Evolutionary conservation across 257 asterid species (phyloP).

Genomic region (Rubia yunnanensis): DNA sequence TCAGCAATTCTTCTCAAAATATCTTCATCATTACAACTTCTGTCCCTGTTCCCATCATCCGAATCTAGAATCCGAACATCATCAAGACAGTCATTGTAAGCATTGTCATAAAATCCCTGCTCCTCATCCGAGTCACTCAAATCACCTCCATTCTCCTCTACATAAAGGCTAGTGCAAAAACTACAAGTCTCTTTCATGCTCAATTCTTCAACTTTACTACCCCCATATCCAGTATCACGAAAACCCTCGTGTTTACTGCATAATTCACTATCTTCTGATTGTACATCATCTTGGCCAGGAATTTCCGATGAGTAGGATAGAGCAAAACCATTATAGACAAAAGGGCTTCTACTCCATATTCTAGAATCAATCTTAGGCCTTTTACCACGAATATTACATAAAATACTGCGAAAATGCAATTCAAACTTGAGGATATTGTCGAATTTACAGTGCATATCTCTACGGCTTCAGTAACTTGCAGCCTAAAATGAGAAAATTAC

Average conservation of each 20-base stretch:
- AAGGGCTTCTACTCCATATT: neutral
- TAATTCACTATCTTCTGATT: slow-evolving; percentile 6
- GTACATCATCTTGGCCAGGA: slow-evolving; percentile 8
- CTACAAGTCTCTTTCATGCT: slow-evolving; percentile 26
- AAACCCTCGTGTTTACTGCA: slow-evolving; percentile 16
- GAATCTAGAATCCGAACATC: slow-evolving; percentile 55
- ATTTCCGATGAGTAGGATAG: slow-evolving; percentile 16
- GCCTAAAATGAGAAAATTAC: neutral
- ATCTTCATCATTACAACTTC: slow-evolving; percentile 10
- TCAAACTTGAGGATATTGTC: neutral
- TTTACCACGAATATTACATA: neutral
- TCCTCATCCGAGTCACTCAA: slow-evolving; percentile 30
- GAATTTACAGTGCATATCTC: slow-evolving; percentile 3
- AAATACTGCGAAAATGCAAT: neutral
- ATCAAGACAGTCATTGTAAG: slow-evolving; percentile 17
- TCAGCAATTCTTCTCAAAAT: slow-evolving; percentile 28
- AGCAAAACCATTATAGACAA: slow-evolving; percentile 5
- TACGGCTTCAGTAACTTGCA: neutral
- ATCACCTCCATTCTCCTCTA: slow-evolving; percentile 12
- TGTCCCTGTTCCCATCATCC: slow-evolving; percentile 21
- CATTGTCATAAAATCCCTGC: slow-evolving; percentile 20
- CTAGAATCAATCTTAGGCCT: neutral
- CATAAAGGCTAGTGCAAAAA: slow-evolving; percentile 8
- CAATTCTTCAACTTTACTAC: slow-evolving; percentile 19
- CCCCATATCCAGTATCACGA: slow-evolving; percentile 18